A percentile compares a stretch with the other conserved stretches of the same genome.
phyloP scores from a whole-genome alignment of 2,329 filamentous ascomycete species.

The Alternaria hordeiaustralica region DNA sequence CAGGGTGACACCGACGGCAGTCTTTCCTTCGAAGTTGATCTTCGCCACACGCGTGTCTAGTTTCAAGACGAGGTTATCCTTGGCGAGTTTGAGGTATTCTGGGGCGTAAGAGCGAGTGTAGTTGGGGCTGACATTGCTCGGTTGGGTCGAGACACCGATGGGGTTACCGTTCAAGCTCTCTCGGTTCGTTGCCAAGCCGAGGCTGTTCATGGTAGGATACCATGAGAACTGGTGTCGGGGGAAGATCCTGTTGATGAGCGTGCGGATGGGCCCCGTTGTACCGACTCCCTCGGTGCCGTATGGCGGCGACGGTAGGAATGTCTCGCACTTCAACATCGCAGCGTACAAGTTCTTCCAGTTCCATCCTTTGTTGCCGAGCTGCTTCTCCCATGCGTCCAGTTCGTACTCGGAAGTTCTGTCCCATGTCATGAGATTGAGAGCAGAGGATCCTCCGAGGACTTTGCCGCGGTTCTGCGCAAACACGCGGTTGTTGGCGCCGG shows the following conservation, averaged over 20 bases:
- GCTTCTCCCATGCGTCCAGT: constrained; percentile 40
- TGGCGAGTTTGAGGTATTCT: constrained; percentile 53
- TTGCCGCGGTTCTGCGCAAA: constrained; percentile 55
- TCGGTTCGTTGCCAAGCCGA: constrained; percentile 52
- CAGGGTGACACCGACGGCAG: constrained; percentile 43
- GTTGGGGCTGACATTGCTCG: constrained; percentile 57
- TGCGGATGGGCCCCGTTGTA: constrained; percentile 39
- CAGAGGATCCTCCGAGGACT: constrained; percentile 57
- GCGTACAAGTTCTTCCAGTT: constrained; percentile 40
- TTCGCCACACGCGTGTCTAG: constrained; percentile 49
- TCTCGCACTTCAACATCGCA: constrained; percentile 44
- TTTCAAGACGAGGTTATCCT: constrained; percentile 53
- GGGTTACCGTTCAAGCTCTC: constrained; percentile 59
- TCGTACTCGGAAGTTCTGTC: constrained; percentile 40
- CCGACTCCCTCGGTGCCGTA: constrained; percentile 41
- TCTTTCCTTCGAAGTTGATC: constrained; percentile 44
- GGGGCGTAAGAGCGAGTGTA: constrained; percentile 59
- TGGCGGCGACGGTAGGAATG: constrained; percentile 32
- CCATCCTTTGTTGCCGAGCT: constrained; percentile 41
- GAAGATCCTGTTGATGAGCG: constrained; percentile 52
- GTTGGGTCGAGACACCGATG: constrained; percentile 59
- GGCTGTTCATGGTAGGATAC: constrained; percentile 55
- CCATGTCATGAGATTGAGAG: constrained; percentile 52
- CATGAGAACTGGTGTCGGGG: constrained; percentile 54
- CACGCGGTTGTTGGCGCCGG: constrained; percentile 49